Conservation (phyloP, 306 rosid genomes). For the Castanopsis chinensis region DNA sequence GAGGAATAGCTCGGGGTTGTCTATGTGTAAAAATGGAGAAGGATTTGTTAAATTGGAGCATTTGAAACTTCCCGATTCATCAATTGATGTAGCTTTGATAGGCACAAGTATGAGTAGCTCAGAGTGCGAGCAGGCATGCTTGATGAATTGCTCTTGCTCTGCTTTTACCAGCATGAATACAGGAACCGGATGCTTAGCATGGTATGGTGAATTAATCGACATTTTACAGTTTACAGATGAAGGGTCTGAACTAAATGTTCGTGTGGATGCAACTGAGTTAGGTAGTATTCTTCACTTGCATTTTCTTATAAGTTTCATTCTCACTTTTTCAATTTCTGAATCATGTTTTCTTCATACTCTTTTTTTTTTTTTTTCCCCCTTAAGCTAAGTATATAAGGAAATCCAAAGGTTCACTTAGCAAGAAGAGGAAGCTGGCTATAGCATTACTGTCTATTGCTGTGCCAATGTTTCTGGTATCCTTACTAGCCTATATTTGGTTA, state of each 20-base stretch:
- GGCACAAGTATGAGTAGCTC: not conserved
- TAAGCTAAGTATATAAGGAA: not conserved
- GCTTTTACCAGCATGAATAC: conserved; percentile 23
- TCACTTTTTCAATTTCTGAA: too few species aligned
- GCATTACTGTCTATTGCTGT: not conserved
- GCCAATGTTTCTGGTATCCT: not conserved
- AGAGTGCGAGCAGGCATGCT: conserved; percentile 17
- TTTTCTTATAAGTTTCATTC: too few species aligned
- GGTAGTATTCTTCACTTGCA: not conserved
- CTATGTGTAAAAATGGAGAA: conserved; percentile 17
- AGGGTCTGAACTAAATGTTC: conserved; percentile 20
- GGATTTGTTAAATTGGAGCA: not conserved
- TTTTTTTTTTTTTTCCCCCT: too few species aligned
- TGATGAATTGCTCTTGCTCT: conserved; percentile 30
- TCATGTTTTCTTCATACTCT: too few species aligned
- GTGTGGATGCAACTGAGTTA: conserved; percentile 15
- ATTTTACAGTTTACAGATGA: not conserved
- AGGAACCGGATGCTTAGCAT: conserved; percentile 27
- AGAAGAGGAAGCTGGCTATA: not conserved
- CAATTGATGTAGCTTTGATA: not conserved
- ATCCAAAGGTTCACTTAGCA: not conserved
- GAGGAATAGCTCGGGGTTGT: not conserved
- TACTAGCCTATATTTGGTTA: not conserved
- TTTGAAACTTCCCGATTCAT: conserved; percentile 5
- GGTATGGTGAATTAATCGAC: conserved; percentile 32